Percentiles rank a stretch among this genome's conserved stretches.
These are phyloP conservation scores for Pouteria glomerata DNA, from an alignment of 148 eudicot species.

Conservation along the genomic window DNA sequence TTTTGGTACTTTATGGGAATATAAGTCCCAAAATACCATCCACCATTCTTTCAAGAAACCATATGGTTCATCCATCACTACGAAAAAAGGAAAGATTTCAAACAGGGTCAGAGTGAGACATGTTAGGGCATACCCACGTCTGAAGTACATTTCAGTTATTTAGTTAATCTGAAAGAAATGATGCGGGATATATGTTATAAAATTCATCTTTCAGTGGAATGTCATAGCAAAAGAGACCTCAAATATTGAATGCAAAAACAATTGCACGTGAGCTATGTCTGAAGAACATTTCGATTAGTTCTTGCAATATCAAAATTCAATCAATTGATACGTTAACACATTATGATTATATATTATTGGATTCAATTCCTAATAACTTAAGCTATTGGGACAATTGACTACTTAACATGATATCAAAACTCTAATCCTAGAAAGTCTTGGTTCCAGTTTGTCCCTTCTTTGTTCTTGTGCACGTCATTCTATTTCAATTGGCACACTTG, in stretches of 20 bases:
- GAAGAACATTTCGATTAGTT: neutral
- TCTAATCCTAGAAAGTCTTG: too few relatives aligned
- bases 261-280: neutral
- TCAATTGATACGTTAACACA: neutral
- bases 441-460: too few relatives aligned
- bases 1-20: constrained; percentile 7
- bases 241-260: neutral
- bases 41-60: constrained; percentile 11
- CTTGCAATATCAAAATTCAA: neutral
- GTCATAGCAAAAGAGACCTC: too few relatives aligned
- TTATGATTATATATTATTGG: too few relatives aligned
- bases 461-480: too few relatives aligned
- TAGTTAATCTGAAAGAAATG: neutral
- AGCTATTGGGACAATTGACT: too few relatives aligned
- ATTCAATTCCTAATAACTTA: too few relatives aligned
- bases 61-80: neutral
- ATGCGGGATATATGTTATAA: too few relatives aligned
- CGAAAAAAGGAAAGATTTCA: neutral
- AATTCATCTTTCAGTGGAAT: neutral
- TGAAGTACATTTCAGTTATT: neutral
- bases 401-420: too few relatives aligned
- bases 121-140: neutral
- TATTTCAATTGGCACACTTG: too few relatives aligned
- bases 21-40: constrained; percentile 16
- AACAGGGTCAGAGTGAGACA: neutral